These are phyloP conservation scores for Geoglossum cookeanum DNA, from an alignment of 2,329 filamentous ascomycete genomes.

Conservation along the genomic window DNA sequence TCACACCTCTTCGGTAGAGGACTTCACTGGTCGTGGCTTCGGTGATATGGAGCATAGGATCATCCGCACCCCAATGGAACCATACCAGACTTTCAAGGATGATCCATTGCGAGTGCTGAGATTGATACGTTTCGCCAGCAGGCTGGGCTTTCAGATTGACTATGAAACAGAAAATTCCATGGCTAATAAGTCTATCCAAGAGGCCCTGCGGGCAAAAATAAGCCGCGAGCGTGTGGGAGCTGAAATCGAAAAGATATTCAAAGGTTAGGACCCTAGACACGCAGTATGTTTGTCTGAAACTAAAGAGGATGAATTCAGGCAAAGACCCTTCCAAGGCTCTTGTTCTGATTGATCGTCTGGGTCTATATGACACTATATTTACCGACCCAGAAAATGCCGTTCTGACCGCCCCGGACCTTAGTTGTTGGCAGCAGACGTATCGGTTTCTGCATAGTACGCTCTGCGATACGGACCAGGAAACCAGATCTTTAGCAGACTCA, in stretches of 20 bases:
- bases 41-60: constrained; percentile 51
- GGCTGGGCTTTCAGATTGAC: constrained; percentile 65
- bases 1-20: constrained; percentile 59
- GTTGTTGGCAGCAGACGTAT: neutral
- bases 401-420: neutral
- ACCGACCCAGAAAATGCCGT: neutral
- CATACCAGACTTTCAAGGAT: constrained; percentile 83
- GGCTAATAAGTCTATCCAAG: constrained; percentile 57
- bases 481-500: neutral
- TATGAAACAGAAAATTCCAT: constrained; percentile 49
- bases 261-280: constrained; percentile 28
- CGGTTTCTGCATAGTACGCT: neutral
- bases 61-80: constrained; percentile 72
- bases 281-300: neutral
- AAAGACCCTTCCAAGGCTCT: constrained; percentile 16
- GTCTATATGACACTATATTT: constrained; percentile 23
- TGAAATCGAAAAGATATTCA: constrained; percentile 83
- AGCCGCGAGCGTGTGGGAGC: constrained; percentile 75
- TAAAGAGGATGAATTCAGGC: neutral
- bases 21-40: constrained; percentile 59
- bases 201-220: constrained; percentile 70
- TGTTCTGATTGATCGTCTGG: constrained; percentile 20
- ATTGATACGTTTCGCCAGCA: constrained; percentile 75
- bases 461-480: neutral
- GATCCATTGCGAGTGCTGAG: constrained; percentile 77